Evolutionary conservation across 2,329 filamentous ascomycete genomes (phyloP).

Genomic region (Apiospora phragmitis): DNA sequence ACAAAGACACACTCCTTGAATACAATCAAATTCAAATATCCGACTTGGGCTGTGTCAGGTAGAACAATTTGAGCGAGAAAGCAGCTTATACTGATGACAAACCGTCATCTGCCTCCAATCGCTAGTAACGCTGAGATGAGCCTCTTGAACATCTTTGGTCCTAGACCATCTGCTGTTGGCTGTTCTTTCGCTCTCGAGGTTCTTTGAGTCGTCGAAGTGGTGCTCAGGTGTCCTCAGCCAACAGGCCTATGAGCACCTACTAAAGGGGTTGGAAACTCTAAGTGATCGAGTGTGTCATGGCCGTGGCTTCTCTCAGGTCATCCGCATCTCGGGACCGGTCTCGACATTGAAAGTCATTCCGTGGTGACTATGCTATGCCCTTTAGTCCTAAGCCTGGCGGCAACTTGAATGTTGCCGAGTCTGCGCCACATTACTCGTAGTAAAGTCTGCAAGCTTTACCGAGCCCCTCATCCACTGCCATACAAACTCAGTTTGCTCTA

Average conservation of each 20-base stretch:
- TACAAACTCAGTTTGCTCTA: background rate
- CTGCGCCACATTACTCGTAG: background rate
- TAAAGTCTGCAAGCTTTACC: background rate
- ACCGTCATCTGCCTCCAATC: background rate
- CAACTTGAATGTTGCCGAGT: background rate
- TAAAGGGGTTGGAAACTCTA: background rate
- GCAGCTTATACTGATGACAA: background rate
- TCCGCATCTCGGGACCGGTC: background rate
- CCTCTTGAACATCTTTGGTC: background rate
- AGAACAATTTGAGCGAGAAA: background rate
- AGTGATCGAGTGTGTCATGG: background rate
- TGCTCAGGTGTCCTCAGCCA: background rate
- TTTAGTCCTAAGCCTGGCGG: background rate
- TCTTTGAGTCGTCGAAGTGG: background rate
- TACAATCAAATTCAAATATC: background rate
- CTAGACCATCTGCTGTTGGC: background rate
- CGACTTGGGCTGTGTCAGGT: background rate
- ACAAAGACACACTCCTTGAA: slow-evolving; percentile 3
- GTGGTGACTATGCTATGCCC: background rate
- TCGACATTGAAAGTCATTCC: background rate
- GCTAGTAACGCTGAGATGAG: background rate
- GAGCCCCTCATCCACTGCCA: background rate
- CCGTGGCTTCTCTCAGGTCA: background rate
- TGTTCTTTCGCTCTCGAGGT: rapidly evolving
- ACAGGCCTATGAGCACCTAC: background rate